Conservation (phyloP, 371 early-diverging fungal species). For the Actinomortierella wolfii region DNA sequence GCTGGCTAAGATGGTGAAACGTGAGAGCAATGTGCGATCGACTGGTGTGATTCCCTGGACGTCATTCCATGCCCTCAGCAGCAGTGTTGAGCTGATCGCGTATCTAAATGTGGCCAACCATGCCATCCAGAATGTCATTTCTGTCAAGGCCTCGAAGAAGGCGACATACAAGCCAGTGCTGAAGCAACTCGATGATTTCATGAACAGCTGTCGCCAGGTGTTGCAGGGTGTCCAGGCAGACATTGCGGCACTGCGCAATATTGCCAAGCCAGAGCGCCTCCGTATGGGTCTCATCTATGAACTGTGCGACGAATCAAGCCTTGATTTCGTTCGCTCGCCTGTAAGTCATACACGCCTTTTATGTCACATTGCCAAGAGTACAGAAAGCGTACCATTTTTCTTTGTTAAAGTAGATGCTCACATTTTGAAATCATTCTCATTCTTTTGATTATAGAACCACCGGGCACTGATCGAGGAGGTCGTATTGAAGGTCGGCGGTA, state of each 20-base stretch:
- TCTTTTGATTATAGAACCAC: conserved; percentile 9
- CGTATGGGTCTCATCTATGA: conserved; percentile 37
- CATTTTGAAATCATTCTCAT: background rate
- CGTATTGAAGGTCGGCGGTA: conserved; percentile 30
- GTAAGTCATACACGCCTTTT: conserved; percentile 10
- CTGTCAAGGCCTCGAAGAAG: conserved; percentile 40
- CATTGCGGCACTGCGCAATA: conserved; percentile 24
- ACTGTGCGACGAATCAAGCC: conserved; percentile 31
- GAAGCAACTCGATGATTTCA: conserved; percentile 30
- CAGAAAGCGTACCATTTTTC: no score
- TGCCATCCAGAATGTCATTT: conserved; percentile 27
- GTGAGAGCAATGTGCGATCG: conserved; percentile 28
- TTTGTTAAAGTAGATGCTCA: background rate
- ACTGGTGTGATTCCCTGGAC: conserved; percentile 41
- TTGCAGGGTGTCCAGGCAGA: conserved; percentile 31
- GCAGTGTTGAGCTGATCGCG: conserved; percentile 26
- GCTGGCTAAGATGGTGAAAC: conserved; percentile 19
- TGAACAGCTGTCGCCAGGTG: conserved; percentile 36
- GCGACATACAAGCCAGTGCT: conserved; percentile 25
- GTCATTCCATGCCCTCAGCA: conserved; percentile 24
- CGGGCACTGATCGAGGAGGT: conserved; percentile 34
- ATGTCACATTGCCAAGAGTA: no score
- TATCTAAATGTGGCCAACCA: conserved; percentile 38
- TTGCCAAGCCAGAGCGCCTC: conserved; percentile 35
- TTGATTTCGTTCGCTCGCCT: conserved; percentile 40